Evolutionary conservation across 1,284 basidiomycete genomes (phyloP).

Genomic region (Leccinum brunneo-olivaceum): DNA sequence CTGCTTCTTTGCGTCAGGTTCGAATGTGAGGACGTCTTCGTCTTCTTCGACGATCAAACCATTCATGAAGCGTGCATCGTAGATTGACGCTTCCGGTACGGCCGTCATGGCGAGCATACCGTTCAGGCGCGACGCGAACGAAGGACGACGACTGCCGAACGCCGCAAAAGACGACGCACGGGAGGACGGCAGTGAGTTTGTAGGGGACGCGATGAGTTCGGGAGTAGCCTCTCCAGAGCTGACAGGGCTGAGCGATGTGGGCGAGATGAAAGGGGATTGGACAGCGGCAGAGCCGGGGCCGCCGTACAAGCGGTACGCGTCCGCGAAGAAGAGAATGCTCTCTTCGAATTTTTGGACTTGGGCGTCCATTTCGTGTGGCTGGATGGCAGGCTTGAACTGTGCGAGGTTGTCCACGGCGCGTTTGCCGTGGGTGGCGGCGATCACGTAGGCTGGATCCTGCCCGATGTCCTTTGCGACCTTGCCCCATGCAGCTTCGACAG

Average conservation of each 20-base stretch:
- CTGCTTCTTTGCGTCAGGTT: conserved; percentile 29
- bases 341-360: conserved; percentile 67
- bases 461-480: conserved; percentile 67
- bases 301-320: conserved; percentile 50
- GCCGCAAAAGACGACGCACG: conserved; percentile 36
- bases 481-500: conserved; percentile 76
- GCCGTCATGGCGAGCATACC: conserved; percentile 41
- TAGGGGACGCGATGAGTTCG: conserved; percentile 29
- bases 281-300: conserved; percentile 34
- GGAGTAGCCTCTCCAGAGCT: conserved; percentile 38
- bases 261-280: conserved; percentile 22
- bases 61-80: conserved; percentile 33
- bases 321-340: conserved; percentile 67
- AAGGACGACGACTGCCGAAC: conserved; percentile 39
- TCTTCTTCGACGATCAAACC: conserved; percentile 36
- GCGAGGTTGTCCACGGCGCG: conserved; percentile 62
- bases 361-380: conserved; percentile 57
- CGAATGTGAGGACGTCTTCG: conserved; percentile 30
- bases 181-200: conserved; percentile 36
- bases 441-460: conserved; percentile 58
- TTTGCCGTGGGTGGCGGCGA: conserved; percentile 72
- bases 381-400: conserved; percentile 52
- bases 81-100: conserved; percentile 33
- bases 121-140: conserved; percentile 44
- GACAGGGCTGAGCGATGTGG: conserved; percentile 22